Percentiles rank a stretch among this genome's conserved stretches.
Conservation (phyloP, 306 rosid genomes). For the Glycine latifolia region DNA sequence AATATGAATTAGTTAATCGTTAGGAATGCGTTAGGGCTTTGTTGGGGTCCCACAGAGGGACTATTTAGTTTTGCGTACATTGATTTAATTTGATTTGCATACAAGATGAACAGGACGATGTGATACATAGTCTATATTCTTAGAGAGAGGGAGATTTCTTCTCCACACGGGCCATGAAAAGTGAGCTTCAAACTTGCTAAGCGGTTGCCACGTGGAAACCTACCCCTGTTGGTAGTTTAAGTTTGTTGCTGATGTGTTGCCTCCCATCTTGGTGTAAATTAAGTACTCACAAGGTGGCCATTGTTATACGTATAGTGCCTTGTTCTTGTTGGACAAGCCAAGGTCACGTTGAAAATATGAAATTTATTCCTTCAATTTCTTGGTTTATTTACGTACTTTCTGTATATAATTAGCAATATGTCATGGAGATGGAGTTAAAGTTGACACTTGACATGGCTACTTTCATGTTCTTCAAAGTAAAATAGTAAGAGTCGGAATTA, state of each 20-base stretch:
- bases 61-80: no score
- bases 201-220: slow-evolving; percentile 54
- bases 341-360: slow-evolving; percentile 41
- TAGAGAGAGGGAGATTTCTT: no score
- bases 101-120: no score
- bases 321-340: slow-evolving; percentile 55
- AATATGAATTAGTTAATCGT: no score
- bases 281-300: slow-evolving; percentile 27
- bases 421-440: background rate
- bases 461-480: background rate
- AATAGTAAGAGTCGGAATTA: no score
- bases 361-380: background rate
- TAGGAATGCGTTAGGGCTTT: no score
- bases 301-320: slow-evolving; percentile 45
- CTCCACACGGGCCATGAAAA: background rate
- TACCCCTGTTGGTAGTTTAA: slow-evolving; percentile 51
- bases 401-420: background rate
- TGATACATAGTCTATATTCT: no score
- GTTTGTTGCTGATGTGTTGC: slow-evolving; percentile 49
- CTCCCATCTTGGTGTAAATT: slow-evolving; percentile 17
- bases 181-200: slow-evolving; percentile 25
- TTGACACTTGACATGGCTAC: slow-evolving; percentile 29
- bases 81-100: no score
- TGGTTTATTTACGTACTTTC: background rate
- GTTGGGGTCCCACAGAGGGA: no score